Evolutionary conservation across 2,329 filamentous ascomycete species (phyloP).

Genomic region (Stagonosporopsis tanaceti): DNA sequence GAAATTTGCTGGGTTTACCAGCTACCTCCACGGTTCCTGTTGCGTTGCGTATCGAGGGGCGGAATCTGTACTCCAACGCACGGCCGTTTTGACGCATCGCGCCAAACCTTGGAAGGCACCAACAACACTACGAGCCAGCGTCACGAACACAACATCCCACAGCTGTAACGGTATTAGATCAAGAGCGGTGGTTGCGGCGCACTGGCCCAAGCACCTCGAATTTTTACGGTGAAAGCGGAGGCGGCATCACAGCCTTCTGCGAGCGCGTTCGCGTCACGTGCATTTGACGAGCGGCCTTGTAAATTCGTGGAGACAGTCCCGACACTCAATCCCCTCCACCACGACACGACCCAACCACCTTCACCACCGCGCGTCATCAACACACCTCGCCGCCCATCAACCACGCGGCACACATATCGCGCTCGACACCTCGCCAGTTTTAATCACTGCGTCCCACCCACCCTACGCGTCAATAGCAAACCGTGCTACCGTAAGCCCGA

Average conservation of each 20-base stretch:
- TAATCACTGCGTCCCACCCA: slow-evolving; percentile 42
- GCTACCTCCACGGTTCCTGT: neutral
- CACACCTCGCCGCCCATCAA: slow-evolving; percentile 42
- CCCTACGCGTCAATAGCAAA: slow-evolving; percentile 47
- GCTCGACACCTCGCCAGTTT: slow-evolving; percentile 32
- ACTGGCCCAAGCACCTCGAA: slow-evolving; percentile 30
- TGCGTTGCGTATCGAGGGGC: slow-evolving; percentile 9
- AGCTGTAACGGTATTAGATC: slow-evolving; percentile 33
- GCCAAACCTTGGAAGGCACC: slow-evolving; percentile 37
- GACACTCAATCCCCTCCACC: slow-evolving; percentile 38
- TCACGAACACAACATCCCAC: slow-evolving; percentile 27
- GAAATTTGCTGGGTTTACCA: slow-evolving; percentile 5
- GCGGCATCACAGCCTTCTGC: slow-evolving; percentile 22
- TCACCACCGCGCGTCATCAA: slow-evolving; percentile 49
- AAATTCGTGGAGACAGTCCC: slow-evolving; percentile 13
- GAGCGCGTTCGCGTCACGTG: slow-evolving; percentile 31
- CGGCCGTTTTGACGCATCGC: slow-evolving; percentile 35
- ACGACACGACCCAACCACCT: slow-evolving; percentile 42
- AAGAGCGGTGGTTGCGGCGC: slow-evolving; percentile 18
- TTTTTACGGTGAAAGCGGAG: slow-evolving; percentile 26
- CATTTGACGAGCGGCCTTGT: slow-evolving; percentile 25
- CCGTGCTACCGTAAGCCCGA: slow-evolving; percentile 44
- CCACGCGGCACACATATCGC: slow-evolving; percentile 36
- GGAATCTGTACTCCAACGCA: slow-evolving; percentile 34
- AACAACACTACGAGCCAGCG: slow-evolving; percentile 35